phyloP scores from a whole-genome alignment of 2,329 filamentous ascomycete species.

The Drechslera avenae region DNA sequence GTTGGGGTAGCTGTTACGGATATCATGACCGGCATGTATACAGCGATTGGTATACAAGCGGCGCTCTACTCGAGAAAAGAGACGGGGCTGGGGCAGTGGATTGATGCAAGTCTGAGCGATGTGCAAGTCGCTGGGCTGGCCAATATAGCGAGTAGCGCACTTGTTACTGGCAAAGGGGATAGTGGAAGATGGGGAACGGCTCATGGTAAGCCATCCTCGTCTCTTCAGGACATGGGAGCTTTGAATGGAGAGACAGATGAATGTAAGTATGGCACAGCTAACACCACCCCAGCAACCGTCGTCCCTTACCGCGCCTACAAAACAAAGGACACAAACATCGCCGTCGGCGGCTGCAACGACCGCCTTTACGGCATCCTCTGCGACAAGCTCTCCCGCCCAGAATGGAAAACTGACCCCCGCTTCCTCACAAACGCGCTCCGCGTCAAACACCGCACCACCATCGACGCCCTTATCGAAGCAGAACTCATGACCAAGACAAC shows the following conservation, averaged over 20 bases:
- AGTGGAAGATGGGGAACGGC: constrained; percentile 92
- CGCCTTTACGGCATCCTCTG: constrained; percentile 65
- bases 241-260: not conserved
- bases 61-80: constrained; percentile 76
- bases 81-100: constrained; percentile 84
- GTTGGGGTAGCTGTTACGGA: constrained; percentile 98
- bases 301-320: constrained; percentile 87
- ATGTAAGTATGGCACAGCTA: not conserved
- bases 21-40: constrained; percentile 91
- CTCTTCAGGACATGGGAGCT: not conserved
- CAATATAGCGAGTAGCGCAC: constrained; percentile 88
- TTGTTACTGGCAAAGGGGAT: constrained; percentile 86
- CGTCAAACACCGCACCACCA: constrained; percentile 70
- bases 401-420: constrained; percentile 62
- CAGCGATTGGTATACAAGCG: constrained; percentile 92
- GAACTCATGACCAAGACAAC: constrained; percentile 79
- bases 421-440: constrained; percentile 64
- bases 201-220: constrained; percentile 67
- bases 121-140: constrained; percentile 90
- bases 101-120: constrained; percentile 88
- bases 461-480: constrained; percentile 78
- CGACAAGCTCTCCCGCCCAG: constrained; percentile 60
- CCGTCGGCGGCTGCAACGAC: constrained; percentile 68
- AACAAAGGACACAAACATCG: constrained; percentile 65
- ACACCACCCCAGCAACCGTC: constrained; percentile 69